Evolutionary conservation across 2,329 filamentous ascomycete genomes (phyloP), one percentile per base, ranked within the genome.

Genomic region (Fusarium oxysporum): DNA sequence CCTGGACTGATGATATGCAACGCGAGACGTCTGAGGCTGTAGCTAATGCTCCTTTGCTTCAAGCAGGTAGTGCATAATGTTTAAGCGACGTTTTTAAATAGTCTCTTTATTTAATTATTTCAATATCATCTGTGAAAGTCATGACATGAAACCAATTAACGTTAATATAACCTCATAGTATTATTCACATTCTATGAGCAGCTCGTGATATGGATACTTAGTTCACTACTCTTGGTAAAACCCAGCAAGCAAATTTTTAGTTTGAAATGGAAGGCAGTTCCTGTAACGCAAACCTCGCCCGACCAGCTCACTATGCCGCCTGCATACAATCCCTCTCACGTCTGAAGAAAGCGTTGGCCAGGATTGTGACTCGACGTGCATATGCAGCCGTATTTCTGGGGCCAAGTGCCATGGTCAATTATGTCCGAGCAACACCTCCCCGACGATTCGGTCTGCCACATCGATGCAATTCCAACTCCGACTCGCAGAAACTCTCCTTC

Each of bases 191-290:
- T 5, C 8, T 9, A 9, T 23, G 2, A 33, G 16, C 16, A 33
- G 16, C 16, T 33, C 11, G 1, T 19, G 5, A 13, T 13, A 11
- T 33, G 16, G 13, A 33, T 5, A 9, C 3, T 6, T 13, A 14
- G 2, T 33, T 33, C 23, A 6, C 2, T 10, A 7, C 21, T 19
- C 5, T 4, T 8, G 5, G 2, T 7, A 2, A 9, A 17, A 7
- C 5, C 1, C 7, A 13, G 6, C 1, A 33, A 13, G 9, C 21
- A 6, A 0, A 14, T 6, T 2, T 9, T 19, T 23, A 5, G 4
- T 7, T 7, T 19, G 8, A 33, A 33, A 19, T 5, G 1, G 8
- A 19, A 3, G 8, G 3, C 2, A 2, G 21, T 13, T 19, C 23
- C 11, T 7, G n/a, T 13, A 33, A 19, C 5, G 16, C 8, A 14